Conservation (phyloP, 1,139 yeast genomes). For the Zygosaccharomyces pseudobailii region DNA sequence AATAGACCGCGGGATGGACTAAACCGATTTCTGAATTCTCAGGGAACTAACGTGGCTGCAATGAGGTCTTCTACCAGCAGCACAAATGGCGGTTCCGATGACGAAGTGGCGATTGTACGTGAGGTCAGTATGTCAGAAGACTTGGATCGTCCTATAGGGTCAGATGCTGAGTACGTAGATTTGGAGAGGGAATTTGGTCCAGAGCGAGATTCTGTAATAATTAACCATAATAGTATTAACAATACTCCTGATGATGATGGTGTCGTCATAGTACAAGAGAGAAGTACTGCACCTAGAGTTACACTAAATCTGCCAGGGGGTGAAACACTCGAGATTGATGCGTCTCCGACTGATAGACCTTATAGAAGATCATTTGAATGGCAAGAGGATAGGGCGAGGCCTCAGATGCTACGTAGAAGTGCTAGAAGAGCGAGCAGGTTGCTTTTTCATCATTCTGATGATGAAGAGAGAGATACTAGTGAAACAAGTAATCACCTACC, state of each 20-base stretch:
- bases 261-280: slow-evolving; percentile 26
- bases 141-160: slow-evolving; percentile 17
- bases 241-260: slow-evolving; percentile 23
- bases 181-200: slow-evolving; percentile 19
- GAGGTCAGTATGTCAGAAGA: slow-evolving; percentile 15
- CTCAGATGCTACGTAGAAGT: slow-evolving; percentile 19
- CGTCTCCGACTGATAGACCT: slow-evolving; percentile 26
- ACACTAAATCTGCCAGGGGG: slow-evolving; percentile 30
- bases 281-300: slow-evolving; percentile 21
- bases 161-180: slow-evolving; percentile 24
- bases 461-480: slow-evolving; percentile 8
- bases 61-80: background rate
- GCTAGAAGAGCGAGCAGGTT: slow-evolving; percentile 20
- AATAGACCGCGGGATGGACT: slow-evolving; percentile 20
- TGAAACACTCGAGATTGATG: slow-evolving; percentile 21
- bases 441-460: slow-evolving; percentile 14
- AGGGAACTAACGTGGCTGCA: slow-evolving; percentile 10
- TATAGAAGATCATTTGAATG: slow-evolving; percentile 27
- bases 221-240: slow-evolving; percentile 5
- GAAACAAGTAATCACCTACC: slow-evolving; percentile 14
- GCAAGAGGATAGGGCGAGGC: slow-evolving; percentile 18
- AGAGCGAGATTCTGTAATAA: background rate
- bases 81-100: slow-evolving; percentile 11
- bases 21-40: slow-evolving; percentile 16
- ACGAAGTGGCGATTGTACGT: slow-evolving; percentile 24